These are phyloP conservation scores for Daldinia eschscholtzii DNA, from an alignment of 2,329 filamentous ascomycete species.

Conservation along the genomic window DNA sequence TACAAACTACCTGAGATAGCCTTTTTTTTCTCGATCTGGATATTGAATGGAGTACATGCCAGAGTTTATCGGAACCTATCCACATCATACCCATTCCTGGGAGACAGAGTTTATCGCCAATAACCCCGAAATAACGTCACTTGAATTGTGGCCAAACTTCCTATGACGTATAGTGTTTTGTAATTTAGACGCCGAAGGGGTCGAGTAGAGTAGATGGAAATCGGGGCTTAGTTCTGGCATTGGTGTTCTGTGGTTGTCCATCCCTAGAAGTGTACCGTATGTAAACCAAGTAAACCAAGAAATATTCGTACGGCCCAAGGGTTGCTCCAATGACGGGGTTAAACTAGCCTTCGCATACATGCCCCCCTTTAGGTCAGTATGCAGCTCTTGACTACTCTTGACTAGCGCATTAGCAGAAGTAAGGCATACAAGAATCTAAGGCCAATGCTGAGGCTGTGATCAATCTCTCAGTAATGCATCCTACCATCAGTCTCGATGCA, in stretches of 20 bases:
- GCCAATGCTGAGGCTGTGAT: conserved; percentile 13
- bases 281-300: conserved; percentile 16
- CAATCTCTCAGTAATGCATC: conserved; percentile 19
- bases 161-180: conserved; percentile 32
- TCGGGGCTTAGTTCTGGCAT: conserved; percentile 19
- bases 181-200: neutral
- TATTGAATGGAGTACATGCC: neutral
- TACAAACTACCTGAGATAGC: neutral
- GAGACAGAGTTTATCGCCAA: neutral
- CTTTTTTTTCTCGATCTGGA: neutral
- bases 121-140: conserved; percentile 26
- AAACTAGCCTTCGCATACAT: conserved; percentile 14
- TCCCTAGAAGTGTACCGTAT: conserved; percentile 21
- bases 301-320: conserved; percentile 11
- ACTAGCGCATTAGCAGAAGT: conserved; percentile 10
- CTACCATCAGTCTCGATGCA: conserved; percentile 18
- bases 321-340: conserved; percentile 19
- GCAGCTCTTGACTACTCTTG: conserved; percentile 21
- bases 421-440: conserved; percentile 11
- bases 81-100: neutral
- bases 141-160: neutral
- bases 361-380: conserved; percentile 10
- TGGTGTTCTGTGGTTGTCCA: conserved; percentile 10
- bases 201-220: conserved; percentile 21
- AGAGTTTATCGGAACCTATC: neutral